A percentile compares a stretch with the other conserved stretches of the same genome.
Evolutionary conservation across 768 basidiomycete species (phyloP).

Genomic region (Paxillus involutus): DNA sequence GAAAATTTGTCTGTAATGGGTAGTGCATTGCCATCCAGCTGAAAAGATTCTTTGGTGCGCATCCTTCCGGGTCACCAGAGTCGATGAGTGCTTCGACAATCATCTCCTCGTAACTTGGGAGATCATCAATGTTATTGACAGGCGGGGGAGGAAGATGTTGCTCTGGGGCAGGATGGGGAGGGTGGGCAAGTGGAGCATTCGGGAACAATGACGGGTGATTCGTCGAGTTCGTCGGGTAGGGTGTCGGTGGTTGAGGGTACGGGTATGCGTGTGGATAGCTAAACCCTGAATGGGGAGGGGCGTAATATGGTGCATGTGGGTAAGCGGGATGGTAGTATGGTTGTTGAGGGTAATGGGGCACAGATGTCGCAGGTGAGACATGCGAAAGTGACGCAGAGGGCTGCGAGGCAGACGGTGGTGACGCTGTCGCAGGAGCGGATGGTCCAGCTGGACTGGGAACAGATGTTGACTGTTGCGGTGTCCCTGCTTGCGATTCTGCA

Average conservation of each 20-base stretch:
- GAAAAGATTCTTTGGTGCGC: conserved; percentile 81
- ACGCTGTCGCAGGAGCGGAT: conserved; percentile 16
- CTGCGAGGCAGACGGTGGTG: conserved; percentile 17
- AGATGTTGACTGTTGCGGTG: conserved; percentile 17
- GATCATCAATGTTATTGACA: conserved; percentile 41
- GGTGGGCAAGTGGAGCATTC: conserved; percentile 34
- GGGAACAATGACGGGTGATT: conserved; percentile 33
- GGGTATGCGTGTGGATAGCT: conserved; percentile 41
- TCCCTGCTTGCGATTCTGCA: conserved; percentile 15
- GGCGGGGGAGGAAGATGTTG: conserved; percentile 22
- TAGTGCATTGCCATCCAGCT: conserved; percentile 82
- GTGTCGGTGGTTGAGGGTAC: conserved; percentile 31
- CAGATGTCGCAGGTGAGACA: conserved; percentile 19
- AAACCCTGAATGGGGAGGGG: conserved; percentile 37
- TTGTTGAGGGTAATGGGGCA: conserved; percentile 49
- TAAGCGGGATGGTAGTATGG: conserved; percentile 60
- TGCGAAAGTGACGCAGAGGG: conserved; percentile 19
- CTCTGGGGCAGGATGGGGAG: conserved; percentile 32
- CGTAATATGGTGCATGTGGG: conserved; percentile 68
- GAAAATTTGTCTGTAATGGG: conserved; percentile 85
- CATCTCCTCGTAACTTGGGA: conserved; percentile 92
- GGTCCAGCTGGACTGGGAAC: conserved; percentile 25
- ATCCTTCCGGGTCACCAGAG: conserved; percentile 68
- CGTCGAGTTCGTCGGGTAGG: conserved; percentile 30
- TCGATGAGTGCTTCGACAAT: conserved; percentile 77